A percentile compares a stretch with the other conserved stretches of the same genome.
Evolutionary conservation across 805 yeast species (phyloP).

Genomic region (Teunomyces cretensis): DNA sequence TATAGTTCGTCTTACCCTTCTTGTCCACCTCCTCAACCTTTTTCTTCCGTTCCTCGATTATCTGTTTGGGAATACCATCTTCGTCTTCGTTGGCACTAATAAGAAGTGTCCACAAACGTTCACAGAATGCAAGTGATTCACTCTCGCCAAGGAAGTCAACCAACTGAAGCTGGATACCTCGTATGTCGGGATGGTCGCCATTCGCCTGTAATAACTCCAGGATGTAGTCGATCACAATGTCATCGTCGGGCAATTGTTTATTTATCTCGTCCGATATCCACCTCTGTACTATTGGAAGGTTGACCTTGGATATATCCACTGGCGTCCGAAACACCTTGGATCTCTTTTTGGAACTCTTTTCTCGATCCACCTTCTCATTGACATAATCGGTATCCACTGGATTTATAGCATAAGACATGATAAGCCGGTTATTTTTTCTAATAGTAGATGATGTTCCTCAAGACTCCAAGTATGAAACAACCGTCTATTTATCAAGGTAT

Average conservation of each 20-base stretch:
- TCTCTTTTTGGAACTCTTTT: slow-evolving; percentile 17
- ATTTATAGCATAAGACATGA: slow-evolving; percentile 20
- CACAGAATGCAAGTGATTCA: slow-evolving; percentile 39
- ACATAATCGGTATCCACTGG: slow-evolving; percentile 15
- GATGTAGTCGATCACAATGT: slow-evolving; percentile 46
- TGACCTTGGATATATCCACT: slow-evolving; percentile 41
- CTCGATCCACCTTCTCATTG: neutral
- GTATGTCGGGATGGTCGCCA: slow-evolving; percentile 35
- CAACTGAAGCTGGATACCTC: slow-evolving; percentile 42
- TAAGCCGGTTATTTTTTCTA: too few species aligned
- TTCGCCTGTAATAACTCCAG: slow-evolving; percentile 40
- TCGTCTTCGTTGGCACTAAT: slow-evolving; percentile 43
- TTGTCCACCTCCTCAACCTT: slow-evolving; percentile 1
- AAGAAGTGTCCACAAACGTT: slow-evolving; percentile 44
- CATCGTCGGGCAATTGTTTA: slow-evolving; percentile 49
- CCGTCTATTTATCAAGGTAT: neutral
- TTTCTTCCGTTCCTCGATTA: slow-evolving; percentile 22
- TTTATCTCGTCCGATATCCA: slow-evolving; percentile 41
- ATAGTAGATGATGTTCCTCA: too few species aligned
- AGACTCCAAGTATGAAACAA: too few species aligned
- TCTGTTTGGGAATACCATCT: slow-evolving; percentile 45
- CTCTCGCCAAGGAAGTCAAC: slow-evolving; percentile 45
- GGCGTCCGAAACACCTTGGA: slow-evolving; percentile 33
- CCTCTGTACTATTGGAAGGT: slow-evolving; percentile 33
- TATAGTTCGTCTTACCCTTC: slow-evolving; percentile 23